A percentile compares a stretch with the other conserved stretches of the same genome.
Conservation (phyloP, 306 rosid species). For the Cucurbita maxima region DNA sequence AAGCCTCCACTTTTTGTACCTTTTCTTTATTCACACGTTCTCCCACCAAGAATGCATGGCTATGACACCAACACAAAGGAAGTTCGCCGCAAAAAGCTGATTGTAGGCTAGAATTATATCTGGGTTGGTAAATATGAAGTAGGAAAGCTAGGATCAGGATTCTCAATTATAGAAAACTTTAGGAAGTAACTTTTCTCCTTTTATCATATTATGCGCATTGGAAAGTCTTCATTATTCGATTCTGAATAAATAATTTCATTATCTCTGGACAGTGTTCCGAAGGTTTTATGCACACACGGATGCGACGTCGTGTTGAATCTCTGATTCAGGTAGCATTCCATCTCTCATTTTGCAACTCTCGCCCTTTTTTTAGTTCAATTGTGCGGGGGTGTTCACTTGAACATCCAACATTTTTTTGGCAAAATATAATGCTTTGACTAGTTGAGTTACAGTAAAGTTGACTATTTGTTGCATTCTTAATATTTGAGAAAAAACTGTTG, state of each 20-base stretch:
- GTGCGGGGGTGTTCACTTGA: background rate
- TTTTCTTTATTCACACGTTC: background rate
- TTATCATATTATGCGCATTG: background rate
- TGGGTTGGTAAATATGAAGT: background rate
- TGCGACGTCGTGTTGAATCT: constrained; percentile 98
- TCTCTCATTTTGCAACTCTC: background rate
- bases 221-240: background rate
- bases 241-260: background rate
- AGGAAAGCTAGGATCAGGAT: background rate
- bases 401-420: background rate
- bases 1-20: background rate
- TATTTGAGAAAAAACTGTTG: background rate
- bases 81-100: background rate
- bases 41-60: background rate
- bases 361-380: background rate
- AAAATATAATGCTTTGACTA: background rate
- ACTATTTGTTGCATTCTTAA: background rate
- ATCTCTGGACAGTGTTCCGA: constrained; percentile 65
- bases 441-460: background rate
- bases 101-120: background rate
- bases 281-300: constrained; percentile 97
- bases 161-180: background rate
- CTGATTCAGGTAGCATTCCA: constrained; percentile 58
- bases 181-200: background rate
- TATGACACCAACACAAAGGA: background rate